phyloP scores from a whole-genome alignment of 1,284 basidiomycete species.

The Cryptococcus sp. region DNA sequence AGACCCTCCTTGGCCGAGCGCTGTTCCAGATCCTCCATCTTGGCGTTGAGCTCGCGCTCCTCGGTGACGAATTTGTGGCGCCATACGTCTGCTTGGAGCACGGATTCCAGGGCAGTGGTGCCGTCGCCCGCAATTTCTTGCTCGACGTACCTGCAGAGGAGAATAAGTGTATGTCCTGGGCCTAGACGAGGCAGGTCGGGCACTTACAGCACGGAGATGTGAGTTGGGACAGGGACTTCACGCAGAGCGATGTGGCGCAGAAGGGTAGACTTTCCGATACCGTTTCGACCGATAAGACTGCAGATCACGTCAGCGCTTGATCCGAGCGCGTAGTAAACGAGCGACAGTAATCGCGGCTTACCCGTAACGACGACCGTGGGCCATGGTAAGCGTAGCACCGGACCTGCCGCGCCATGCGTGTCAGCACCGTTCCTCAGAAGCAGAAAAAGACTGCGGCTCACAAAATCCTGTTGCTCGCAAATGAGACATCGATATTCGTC shows the following conservation, averaged over 20 bases:
- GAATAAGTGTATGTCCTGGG: not conserved
- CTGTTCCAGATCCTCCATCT: constrained; percentile 66
- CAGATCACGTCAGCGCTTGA: constrained; percentile 21
- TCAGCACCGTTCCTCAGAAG: not conserved
- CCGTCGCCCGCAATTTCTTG: constrained; percentile 97
- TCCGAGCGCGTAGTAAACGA: not conserved
- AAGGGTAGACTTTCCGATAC: constrained; percentile 98
- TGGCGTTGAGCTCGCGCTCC: constrained; percentile 69
- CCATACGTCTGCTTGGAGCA: constrained; percentile 96
- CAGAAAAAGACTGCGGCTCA: constrained; percentile 36
- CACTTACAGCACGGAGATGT: constrained; percentile 83
- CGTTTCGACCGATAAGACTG: constrained; percentile 61
- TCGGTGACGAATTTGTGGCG: constrained; percentile 82
- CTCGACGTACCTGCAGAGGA: constrained; percentile 66
- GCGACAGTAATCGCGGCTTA: constrained; percentile 9
- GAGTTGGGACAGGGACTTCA: constrained; percentile 86
- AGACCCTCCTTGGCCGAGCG: constrained; percentile 42
- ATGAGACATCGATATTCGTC: constrained; percentile 91
- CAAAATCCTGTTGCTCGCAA: constrained; percentile 90
- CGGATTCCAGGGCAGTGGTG: constrained; percentile 85
- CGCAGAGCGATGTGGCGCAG: constrained; percentile 92
- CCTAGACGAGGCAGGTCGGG: not conserved
- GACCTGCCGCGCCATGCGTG: not conserved
- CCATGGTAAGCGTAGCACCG: constrained; percentile 58
- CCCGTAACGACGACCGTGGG: constrained; percentile 83